These are phyloP conservation scores for Pythium aphanidermatum DNA, from an alignment of 352 stramenopile genomes.

Conservation along the genomic window DNA sequence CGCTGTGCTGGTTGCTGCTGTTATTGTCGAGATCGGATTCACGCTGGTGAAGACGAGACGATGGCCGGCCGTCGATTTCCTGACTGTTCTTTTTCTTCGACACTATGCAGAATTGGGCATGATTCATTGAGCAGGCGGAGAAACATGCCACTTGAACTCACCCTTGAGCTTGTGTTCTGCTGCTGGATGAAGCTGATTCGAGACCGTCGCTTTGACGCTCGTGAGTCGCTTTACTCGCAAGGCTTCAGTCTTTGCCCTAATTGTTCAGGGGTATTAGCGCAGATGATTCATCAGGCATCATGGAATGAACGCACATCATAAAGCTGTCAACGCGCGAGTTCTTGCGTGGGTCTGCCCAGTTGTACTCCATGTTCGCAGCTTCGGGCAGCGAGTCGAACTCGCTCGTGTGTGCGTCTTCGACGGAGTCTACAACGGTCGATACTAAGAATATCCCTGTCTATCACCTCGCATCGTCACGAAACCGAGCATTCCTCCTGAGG, in stretches of 20 bases:
- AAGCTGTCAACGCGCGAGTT: constrained; percentile 62
- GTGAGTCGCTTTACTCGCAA: constrained; percentile 64
- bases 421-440: too few species aligned
- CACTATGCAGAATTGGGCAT: constrained; percentile 1
- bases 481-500: too few species aligned
- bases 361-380: constrained; percentile 78
- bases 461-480: too few species aligned
- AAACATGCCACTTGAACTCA: too few species aligned
- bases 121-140: too few species aligned
- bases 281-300: not conserved
- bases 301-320: constrained; percentile 57
- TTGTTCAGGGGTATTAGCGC: too few species aligned
- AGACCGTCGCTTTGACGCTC: constrained; percentile 68
- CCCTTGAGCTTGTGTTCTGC: constrained; percentile 64
- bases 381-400: too few species aligned
- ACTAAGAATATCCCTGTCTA: too few species aligned
- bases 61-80: constrained; percentile 5
- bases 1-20: not conserved
- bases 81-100: constrained; percentile 16
- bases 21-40: constrained; percentile 13
- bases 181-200: constrained; percentile 62
- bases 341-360: constrained; percentile 79
- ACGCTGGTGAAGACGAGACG: constrained; percentile 20
- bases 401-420: too few species aligned
- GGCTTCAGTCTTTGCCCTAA: constrained; percentile 63